phyloP scores from a whole-genome alignment of 495 filamentous ascomycete species.

The Xylaria nigripes region DNA sequence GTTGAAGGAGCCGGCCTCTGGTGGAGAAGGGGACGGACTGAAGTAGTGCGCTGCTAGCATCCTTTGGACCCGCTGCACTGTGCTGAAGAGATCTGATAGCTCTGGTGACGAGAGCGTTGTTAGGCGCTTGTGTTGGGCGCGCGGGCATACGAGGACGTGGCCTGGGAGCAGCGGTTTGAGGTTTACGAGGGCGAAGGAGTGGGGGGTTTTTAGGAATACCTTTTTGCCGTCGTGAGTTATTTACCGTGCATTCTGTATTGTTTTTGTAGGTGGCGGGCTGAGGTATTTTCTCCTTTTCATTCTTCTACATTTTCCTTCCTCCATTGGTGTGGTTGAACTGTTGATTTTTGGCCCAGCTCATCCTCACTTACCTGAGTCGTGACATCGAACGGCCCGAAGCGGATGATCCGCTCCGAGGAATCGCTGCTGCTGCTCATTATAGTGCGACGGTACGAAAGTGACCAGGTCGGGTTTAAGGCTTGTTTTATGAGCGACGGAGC shows the following conservation, averaged over 20 bases:
- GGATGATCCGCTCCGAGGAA: conserved; percentile 23
- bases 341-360: not conserved
- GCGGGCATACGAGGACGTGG: conserved; percentile 77
- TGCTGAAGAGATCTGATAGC: conserved; percentile 72
- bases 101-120: conserved; percentile 66
- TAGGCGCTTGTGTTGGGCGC: conserved; percentile 57
- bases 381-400: conserved; percentile 59
- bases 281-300: not conserved
- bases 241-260: not conserved
- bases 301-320: not conserved
- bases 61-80: conserved; percentile 70
- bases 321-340: not conserved
- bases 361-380: conserved; percentile 43
- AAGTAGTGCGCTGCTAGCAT: conserved; percentile 71
- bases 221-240: conserved; percentile 22
- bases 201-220: conserved; percentile 78
- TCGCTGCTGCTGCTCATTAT: not conserved
- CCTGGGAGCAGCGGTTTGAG: conserved; percentile 90
- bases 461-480: not conserved
- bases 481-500: not conserved
- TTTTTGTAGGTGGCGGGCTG: conserved; percentile 13
- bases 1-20: conserved; percentile 59
- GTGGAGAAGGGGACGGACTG: conserved; percentile 11
- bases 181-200: conserved; percentile 82
- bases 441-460: not conserved